These are phyloP conservation scores for Triticum turgidum DNA, from an alignment of 176 grass and related monocot genomes.

Conservation along the genomic window DNA sequence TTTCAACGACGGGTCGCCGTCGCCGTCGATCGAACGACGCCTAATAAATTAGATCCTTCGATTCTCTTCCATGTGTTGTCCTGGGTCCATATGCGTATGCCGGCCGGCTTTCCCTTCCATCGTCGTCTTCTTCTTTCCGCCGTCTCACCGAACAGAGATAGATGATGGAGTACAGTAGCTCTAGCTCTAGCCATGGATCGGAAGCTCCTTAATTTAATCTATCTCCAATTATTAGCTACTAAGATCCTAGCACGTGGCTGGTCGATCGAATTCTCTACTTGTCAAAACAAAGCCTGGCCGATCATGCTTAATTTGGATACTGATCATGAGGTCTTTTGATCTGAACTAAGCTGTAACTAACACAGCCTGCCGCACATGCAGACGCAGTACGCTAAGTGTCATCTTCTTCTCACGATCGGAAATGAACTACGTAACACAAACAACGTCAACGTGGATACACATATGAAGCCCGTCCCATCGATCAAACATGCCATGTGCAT, in stretches of 20 bases:
- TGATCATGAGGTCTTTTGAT: background rate
- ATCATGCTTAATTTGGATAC: background rate
- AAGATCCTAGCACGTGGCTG: background rate
- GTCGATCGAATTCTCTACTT: background rate
- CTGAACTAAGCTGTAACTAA: background rate
- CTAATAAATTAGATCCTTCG: background rate
- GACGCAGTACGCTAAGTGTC: background rate
- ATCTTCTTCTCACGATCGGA: background rate
- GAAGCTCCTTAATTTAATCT: background rate
- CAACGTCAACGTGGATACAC: slow-evolving; percentile 9
- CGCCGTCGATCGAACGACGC: background rate
- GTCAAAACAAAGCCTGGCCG: background rate
- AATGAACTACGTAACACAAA: slow-evolving; percentile 28
- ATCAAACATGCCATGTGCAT: slow-evolving; percentile 51
- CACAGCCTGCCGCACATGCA: background rate
- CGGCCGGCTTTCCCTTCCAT: background rate
- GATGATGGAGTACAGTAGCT: background rate
- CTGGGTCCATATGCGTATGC: slow-evolving; percentile 1
- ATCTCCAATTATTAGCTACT: background rate
- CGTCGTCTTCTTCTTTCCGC: background rate
- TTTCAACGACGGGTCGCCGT: slow-evolving; percentile 21
- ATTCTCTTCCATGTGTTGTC: background rate
- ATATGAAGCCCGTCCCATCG: background rate
- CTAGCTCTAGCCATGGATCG: background rate
- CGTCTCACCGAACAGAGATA: too few relatives aligned